Conservation (phyloP, 2,329 filamentous ascomycete species). For the Trichoderma sp. region DNA sequence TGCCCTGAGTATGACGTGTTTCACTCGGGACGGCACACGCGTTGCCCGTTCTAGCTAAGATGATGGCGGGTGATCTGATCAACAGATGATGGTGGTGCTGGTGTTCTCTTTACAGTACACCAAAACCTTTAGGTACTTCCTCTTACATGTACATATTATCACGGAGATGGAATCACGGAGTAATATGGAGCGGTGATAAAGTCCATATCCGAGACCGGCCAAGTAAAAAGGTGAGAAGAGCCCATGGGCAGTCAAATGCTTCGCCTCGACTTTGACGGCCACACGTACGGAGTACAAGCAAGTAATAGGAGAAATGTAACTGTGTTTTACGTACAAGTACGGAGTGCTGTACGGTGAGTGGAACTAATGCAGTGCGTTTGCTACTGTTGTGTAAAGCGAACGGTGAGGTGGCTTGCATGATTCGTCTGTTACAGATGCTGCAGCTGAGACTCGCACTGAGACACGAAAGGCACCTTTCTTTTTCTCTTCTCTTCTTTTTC, state of each 20-base stretch:
- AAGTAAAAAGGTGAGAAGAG: neutral
- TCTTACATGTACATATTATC: neutral
- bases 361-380: slow-evolving; percentile 1
- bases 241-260: neutral
- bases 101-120: neutral
- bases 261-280: neutral
- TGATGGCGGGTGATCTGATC: slow-evolving; percentile 17
- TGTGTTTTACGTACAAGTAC: neutral
- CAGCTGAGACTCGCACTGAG: slow-evolving; percentile 5
- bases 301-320: neutral
- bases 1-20: neutral
- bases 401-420: slow-evolving; percentile 15
- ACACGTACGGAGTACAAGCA: neutral
- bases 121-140: neutral
- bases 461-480: neutral
- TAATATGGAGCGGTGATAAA: neutral
- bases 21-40: neutral
- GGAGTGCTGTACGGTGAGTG: neutral
- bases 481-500: neutral
- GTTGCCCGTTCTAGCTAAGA: neutral
- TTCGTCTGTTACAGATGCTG: slow-evolving; percentile 12
- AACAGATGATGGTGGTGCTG: neutral
- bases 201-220: neutral
- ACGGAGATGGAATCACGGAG: neutral
- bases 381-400: neutral